Percentiles rank a stretch among this genome's conserved stretches.
These are phyloP conservation scores for Lignosus rhinocerotis DNA, from an alignment of 1,284 basidiomycete species.

Conservation along the genomic window DNA sequence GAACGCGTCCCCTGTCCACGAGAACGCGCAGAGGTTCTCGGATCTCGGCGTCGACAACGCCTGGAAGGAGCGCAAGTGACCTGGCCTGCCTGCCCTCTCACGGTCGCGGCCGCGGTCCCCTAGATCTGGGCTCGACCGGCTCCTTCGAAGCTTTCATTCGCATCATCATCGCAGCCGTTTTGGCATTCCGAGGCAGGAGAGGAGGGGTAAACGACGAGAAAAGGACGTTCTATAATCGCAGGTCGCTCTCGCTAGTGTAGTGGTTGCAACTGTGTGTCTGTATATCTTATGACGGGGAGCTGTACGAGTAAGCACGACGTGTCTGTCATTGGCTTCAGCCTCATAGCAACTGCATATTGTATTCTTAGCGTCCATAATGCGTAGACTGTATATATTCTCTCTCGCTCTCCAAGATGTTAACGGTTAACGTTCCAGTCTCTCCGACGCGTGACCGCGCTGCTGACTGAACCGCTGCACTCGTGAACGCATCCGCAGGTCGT, in stretches of 20 bases:
- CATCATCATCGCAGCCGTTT: neutral
- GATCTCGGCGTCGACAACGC: constrained; percentile 46
- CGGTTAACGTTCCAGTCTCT: neutral
- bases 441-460: neutral
- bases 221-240: constrained; percentile 22
- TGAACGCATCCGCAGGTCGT: neutral
- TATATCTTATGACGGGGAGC: constrained; percentile 4
- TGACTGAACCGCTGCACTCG: neutral
- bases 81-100: neutral
- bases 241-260: constrained; percentile 4
- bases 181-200: neutral
- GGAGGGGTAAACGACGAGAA: constrained; percentile 1
- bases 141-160: too few species aligned
- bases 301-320: constrained; percentile 15
- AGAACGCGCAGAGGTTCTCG: constrained; percentile 44
- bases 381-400: constrained; percentile 21
- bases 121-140: too few species aligned
- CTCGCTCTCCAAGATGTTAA: neutral
- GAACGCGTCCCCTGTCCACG: constrained; percentile 45
- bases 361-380: constrained; percentile 15
- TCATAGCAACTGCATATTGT: neutral
- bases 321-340: neutral
- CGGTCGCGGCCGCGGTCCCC: too few species aligned
- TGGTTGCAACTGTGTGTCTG: constrained; percentile 15
- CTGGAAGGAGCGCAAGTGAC: constrained; percentile 45